Evolutionary conservation across 176 grass and related monocot species (phyloP), one percentile per base, ranked within the genome.

Genomic region (Guadua angustifolia): DNA sequence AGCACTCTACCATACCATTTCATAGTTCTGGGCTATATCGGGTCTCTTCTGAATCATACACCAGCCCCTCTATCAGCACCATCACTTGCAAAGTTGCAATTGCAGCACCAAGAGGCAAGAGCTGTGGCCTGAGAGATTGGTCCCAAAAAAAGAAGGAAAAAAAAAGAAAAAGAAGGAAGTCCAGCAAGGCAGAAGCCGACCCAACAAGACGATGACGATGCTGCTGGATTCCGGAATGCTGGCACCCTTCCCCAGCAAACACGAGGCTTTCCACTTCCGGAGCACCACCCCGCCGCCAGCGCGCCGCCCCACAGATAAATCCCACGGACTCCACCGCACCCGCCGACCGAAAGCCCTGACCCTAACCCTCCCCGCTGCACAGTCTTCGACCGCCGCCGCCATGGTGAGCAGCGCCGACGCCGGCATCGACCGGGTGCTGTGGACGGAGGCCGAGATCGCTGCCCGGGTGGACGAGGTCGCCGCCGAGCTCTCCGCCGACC

Each of bases 341-440:
- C 42, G 60, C 84, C 56, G 70, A 43, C 80, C 1, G 53, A n/a
- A 36, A 39, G 39, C 76, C 80, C 55, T 18, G 87, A 84, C 78
- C 80, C 68, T 25, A 87, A 84, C 66, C 32, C 53, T 47, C 64
- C 7, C 73, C 32, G n/a, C 61, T 32, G 39, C 45, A 40, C 45
- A 26, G 26, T n/a, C 32, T 10, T 42, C 5, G 45, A 50, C 67
- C 4, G 1, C 56, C 5, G 42, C 52, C 19, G 29, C 36, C 73
- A 88, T 88, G 88, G 81, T 89, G 91, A 79, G 79, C 45, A 85
- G 75, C 58, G 85, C 69, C 55, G 77, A 88, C n/a, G 69, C 74
- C 66, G 79, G 83, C 63, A 91, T 97, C 68, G 92, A 93, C 38
- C 69, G 90, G 17, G 82, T 97, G 64, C 88, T 97, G 39, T 97